Evolutionary conservation across 495 filamentous ascomycete genomes (phyloP).

Genomic region (Hypomontagnella submonticulosa): DNA sequence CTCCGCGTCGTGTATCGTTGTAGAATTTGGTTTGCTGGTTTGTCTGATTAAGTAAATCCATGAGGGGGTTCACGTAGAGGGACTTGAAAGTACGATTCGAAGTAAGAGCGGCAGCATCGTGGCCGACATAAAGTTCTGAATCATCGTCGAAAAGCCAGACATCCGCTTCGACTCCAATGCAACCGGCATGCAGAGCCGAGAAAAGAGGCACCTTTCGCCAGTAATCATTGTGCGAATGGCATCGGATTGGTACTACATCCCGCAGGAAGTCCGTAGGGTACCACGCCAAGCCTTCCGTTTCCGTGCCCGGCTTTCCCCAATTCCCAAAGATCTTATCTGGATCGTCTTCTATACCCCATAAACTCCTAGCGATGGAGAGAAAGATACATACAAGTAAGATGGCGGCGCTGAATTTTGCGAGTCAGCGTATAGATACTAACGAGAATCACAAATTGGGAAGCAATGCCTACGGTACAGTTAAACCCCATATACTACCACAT

Average conservation of each 20-base stretch:
- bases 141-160: constrained; percentile 83
- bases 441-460: neutral
- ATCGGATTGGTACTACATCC: constrained; percentile 74
- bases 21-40: constrained; percentile 62
- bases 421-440: constrained; percentile 35
- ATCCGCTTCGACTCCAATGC: constrained; percentile 86
- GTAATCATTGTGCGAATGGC: constrained; percentile 92
- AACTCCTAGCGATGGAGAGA: constrained; percentile 60
- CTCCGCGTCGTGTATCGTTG: constrained; percentile 59
- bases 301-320: constrained; percentile 62
- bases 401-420: constrained; percentile 32
- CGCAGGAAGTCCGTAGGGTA: constrained; percentile 83
- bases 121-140: constrained; percentile 66
- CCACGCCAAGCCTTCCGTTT: constrained; percentile 61
- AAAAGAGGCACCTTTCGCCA: constrained; percentile 79
- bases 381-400: constrained; percentile 58
- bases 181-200: constrained; percentile 71
- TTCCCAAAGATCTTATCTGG: constrained; percentile 63
- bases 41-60: constrained; percentile 63
- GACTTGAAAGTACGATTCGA: constrained; percentile 66
- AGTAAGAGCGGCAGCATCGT: constrained; percentile 63
- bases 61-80: constrained; percentile 73
- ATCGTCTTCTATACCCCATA: constrained; percentile 66
- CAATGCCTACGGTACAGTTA: constrained; percentile 48
- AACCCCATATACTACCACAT: constrained; percentile 43